Percentiles rank a stretch among this genome's conserved stretches.
phyloP scores from a whole-genome alignment of 129 eudicot species.

The Artemisia annua region DNA sequence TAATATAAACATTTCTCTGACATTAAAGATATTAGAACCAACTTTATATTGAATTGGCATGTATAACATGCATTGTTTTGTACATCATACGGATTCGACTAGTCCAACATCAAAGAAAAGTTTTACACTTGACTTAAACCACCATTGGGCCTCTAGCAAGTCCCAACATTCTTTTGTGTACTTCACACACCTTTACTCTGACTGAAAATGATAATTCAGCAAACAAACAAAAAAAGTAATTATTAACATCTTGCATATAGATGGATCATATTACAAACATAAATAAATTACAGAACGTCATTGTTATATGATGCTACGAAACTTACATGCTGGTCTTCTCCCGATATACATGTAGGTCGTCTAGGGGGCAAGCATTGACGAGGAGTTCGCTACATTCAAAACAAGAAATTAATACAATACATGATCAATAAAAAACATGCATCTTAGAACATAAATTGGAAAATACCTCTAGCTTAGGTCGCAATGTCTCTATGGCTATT shows the following conservation, averaged over 20 bases:
- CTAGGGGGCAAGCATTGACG: slow-evolving; percentile 83
- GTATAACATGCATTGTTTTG: slow-evolving; percentile 23
- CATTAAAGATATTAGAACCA: slow-evolving; percentile 18
- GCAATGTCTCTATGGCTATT: slow-evolving; percentile 67
- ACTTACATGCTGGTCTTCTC: slow-evolving; percentile 43
- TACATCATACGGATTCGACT: slow-evolving; percentile 15
- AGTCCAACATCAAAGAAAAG: slow-evolving; percentile 22
- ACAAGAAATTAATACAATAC: not conserved
- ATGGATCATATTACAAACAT: not conserved
- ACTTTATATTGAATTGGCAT: slow-evolving; percentile 12
- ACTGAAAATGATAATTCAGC: slow-evolving; percentile 13
- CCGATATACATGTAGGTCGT: slow-evolving; percentile 77
- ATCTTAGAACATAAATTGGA: not conserved
- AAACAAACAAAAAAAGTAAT: too few species aligned
- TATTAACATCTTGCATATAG: not conserved
- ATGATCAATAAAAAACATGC: not conserved
- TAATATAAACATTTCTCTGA: too few species aligned
- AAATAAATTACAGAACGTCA: not conserved
- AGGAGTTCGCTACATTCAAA: slow-evolving; percentile 64
- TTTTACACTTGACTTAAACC: slow-evolving; percentile 19
- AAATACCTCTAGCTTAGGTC: slow-evolving; percentile 75
- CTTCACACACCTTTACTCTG: slow-evolving; percentile 34
- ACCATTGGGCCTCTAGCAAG: slow-evolving; percentile 18
- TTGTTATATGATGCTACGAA: not conserved
- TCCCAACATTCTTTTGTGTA: slow-evolving; percentile 12